Evolutionary conservation across 805 yeast species (phyloP).

Genomic region (Spathaspora hagerdaliae): DNA sequence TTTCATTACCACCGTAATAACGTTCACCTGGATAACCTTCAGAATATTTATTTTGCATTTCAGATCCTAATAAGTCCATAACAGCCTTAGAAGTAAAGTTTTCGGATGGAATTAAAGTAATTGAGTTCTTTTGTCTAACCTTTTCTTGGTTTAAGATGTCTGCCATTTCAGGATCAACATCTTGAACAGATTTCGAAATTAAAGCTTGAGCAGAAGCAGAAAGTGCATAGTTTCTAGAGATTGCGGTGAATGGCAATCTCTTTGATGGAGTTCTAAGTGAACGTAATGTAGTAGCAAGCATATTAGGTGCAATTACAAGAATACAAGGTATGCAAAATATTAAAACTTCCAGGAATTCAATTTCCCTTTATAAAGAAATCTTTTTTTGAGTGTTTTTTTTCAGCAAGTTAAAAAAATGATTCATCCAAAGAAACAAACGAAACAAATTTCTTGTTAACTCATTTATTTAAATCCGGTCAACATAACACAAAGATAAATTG

Average conservation of each 20-base stretch:
- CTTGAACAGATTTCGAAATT: constrained; percentile 59
- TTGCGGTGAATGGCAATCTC: constrained; percentile 7
- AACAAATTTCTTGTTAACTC: no score
- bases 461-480: no score
- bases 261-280: constrained; percentile 18
- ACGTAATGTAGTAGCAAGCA: constrained; percentile 29
- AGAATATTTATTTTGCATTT: constrained; percentile 97
- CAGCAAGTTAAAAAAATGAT: no score
- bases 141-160: constrained; percentile 74
- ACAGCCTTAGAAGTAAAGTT: constrained; percentile 96
- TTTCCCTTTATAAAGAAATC: no score
- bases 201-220: constrained; percentile 51
- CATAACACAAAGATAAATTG: no score
- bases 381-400: no score
- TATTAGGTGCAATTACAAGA: constrained; percentile 2
- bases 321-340: no score
- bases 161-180: constrained; percentile 77
- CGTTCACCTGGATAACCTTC: constrained; percentile 99
- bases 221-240: constrained; percentile 50
- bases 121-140: constrained; percentile 88
- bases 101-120: constrained; percentile 93
- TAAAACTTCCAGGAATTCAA: no score
- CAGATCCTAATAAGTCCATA: constrained; percentile 94
- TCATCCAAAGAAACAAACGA: no score
- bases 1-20: constrained; percentile 98